Conservation (phyloP, 345 rosid genomes). For the Citrus sinensis region DNA sequence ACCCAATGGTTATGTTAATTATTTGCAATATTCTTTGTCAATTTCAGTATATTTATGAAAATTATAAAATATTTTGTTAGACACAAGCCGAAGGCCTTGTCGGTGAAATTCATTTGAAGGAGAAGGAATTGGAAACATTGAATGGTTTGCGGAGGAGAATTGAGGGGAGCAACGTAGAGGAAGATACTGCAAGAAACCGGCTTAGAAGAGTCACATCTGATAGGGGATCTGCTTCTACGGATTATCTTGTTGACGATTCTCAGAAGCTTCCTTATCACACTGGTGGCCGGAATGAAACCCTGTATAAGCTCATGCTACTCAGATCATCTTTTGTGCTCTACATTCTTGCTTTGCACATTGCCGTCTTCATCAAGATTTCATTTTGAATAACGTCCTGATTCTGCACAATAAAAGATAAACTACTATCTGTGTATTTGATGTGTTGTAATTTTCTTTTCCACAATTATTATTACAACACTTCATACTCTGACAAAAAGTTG, state of each 20-base stretch:
- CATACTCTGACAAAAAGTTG: background rate
- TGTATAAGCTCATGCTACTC: conserved; percentile 63
- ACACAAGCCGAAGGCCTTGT: conserved; percentile 88
- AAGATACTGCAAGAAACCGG: conserved; percentile 63
- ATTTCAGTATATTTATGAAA: background rate
- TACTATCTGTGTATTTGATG: background rate
- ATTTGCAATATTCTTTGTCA: background rate
- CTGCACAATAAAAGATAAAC: conserved; percentile 11
- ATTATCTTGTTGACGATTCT: conserved; percentile 38
- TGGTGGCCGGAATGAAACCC: conserved; percentile 54
- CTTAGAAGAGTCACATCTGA: conserved; percentile 60
- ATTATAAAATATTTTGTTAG: conserved; percentile 32
- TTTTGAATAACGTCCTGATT: conserved; percentile 48
- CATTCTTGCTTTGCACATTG: conserved; percentile 64
- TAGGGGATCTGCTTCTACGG: conserved; percentile 49
- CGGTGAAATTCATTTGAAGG: conserved; percentile 64
- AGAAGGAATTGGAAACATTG: conserved; percentile 71
- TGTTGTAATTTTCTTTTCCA: background rate
- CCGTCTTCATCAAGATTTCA: conserved; percentile 87
- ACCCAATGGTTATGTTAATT: background rate
- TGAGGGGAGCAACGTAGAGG: conserved; percentile 52
- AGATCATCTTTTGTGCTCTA: conserved; percentile 89
- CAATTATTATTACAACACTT: background rate
- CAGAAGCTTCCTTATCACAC: conserved; percentile 57
- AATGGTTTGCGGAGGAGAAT: conserved; percentile 58